Evolutionary conservation across 2,329 filamentous ascomycete species (phyloP).

Genomic region (Fusarium sp.): DNA sequence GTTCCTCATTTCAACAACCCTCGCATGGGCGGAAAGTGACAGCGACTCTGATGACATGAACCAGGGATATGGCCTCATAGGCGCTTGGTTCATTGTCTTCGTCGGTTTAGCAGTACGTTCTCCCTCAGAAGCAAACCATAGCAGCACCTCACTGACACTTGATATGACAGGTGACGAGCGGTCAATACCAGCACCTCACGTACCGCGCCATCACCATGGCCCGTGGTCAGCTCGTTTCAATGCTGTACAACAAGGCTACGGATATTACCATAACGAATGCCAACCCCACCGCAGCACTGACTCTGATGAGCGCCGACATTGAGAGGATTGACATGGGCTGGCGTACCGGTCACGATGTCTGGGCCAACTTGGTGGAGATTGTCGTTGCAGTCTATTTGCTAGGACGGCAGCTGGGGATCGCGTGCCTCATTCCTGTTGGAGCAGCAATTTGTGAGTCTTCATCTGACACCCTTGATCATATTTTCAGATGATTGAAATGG

Average conservation of each 20-base stretch:
- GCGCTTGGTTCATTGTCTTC: slow-evolving; percentile 39
- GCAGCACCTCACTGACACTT: not conserved
- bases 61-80: slow-evolving; percentile 41
- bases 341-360: slow-evolving; percentile 58
- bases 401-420: slow-evolving; percentile 52
- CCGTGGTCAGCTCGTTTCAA: slow-evolving; percentile 50
- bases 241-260: slow-evolving; percentile 50
- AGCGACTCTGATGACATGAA: slow-evolving; percentile 18
- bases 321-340: slow-evolving; percentile 57
- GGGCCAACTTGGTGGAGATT: slow-evolving; percentile 60
- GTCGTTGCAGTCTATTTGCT: slow-evolving; percentile 62
- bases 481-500: not conserved
- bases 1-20: slow-evolving; percentile 39
- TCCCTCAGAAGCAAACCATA: accelerated
- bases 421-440: slow-evolving; percentile 34
- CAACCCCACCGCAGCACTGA: slow-evolving; percentile 57
- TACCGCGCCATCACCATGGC: slow-evolving; percentile 51
- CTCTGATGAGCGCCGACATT: slow-evolving; percentile 63
- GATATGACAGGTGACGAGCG: slow-evolving; percentile 10
- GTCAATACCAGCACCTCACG: slow-evolving; percentile 41
- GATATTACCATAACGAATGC: slow-evolving; percentile 49
- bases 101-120: slow-evolving; percentile 29
- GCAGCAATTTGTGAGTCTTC: slow-evolving; percentile 33
- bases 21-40: slow-evolving; percentile 16
- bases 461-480: not conserved